phyloP scores from a whole-genome alignment of 176 grass and related monocot species.

The Areca catechu region DNA sequence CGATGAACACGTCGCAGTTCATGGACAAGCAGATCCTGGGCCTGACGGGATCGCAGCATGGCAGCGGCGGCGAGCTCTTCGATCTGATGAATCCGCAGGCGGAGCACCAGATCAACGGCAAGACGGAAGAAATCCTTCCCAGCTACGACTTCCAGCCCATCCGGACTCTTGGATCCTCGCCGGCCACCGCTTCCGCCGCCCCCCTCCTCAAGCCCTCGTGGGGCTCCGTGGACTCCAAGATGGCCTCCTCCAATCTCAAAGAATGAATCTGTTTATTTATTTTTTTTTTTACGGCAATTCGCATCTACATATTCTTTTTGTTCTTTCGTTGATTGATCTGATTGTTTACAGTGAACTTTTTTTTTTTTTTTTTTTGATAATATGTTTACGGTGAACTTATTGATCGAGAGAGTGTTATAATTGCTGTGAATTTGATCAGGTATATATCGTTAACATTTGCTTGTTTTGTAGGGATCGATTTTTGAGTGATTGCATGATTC shows the following conservation, averaged over 20 bases:
- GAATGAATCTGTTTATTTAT: constrained; percentile 4
- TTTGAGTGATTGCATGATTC: too few species aligned
- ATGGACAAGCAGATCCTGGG: constrained; percentile 87
- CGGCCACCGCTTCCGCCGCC: background rate
- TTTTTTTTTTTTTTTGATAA: too few species aligned
- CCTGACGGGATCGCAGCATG: constrained; percentile 34
- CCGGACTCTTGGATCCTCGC: constrained; percentile 13
- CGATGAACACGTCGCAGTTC: constrained; percentile 69
- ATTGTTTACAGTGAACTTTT: too few species aligned
- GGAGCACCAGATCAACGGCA: constrained; percentile 28
- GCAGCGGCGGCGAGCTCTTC: constrained; percentile 17
- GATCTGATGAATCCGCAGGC: constrained; percentile 56
- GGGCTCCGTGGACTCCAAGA: constrained; percentile 41
- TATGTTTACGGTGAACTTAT: too few species aligned
- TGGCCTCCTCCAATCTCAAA: constrained; percentile 31
- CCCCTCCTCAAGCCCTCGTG: constrained; percentile 10
- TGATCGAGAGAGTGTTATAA: too few species aligned
- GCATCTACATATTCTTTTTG: too few species aligned
- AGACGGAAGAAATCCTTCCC: constrained; percentile 34
- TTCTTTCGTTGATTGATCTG: too few species aligned
- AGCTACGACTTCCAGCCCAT: constrained; percentile 73
- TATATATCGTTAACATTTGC: too few species aligned
- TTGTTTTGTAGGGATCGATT: too few species aligned
- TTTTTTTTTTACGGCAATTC: too few species aligned
- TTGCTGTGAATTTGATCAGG: too few species aligned